Percentiles rank a stretch among this genome's conserved stretches.
These are phyloP conservation scores for Cichorium intybus DNA, from an alignment of 140 eudicot genomes.

Conservation along the genomic window DNA sequence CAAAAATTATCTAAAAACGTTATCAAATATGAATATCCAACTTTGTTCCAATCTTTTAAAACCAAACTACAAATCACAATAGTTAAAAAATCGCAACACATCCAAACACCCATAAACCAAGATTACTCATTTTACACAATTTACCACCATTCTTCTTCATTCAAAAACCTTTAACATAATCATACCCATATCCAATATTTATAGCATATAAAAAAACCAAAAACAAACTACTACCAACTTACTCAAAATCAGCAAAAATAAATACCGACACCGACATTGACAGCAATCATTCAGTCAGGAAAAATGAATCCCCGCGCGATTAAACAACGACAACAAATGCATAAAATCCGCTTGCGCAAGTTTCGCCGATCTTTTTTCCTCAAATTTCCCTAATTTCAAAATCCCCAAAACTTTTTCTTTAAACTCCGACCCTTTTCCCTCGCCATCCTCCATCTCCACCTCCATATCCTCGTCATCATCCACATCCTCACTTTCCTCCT, in stretches of 20 bases:
- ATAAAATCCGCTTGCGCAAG: slow-evolving; percentile 85
- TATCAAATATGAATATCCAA: no score
- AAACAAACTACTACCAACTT: background rate
- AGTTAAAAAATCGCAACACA: background rate
- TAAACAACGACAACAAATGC: slow-evolving; percentile 78
- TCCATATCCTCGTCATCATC: slow-evolving; percentile 46
- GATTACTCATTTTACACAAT: no score
- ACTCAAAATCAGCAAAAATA: no score
- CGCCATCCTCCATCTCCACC: slow-evolving; percentile 62
- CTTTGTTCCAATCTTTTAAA: no score
- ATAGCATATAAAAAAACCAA: no score
- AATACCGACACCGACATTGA: background rate
- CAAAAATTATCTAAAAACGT: no score
- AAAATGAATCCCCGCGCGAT: slow-evolving; percentile 84
- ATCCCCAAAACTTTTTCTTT: slow-evolving; percentile 60
- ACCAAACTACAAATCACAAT: no score
- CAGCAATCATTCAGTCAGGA: slow-evolving; percentile 39
- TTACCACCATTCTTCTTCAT: no score
- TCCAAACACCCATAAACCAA: background rate
- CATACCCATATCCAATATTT: no score
- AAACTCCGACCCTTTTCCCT: slow-evolving; percentile 48
- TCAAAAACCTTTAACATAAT: no score
- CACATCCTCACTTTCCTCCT: slow-evolving; percentile 32
- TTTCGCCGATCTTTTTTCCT: slow-evolving; percentile 74
- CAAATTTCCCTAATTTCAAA: slow-evolving; percentile 56